Base-by-base conservation (phyloP, 495 filamentous ascomycete genomes). In the Aspergillus affinis region DNA sequence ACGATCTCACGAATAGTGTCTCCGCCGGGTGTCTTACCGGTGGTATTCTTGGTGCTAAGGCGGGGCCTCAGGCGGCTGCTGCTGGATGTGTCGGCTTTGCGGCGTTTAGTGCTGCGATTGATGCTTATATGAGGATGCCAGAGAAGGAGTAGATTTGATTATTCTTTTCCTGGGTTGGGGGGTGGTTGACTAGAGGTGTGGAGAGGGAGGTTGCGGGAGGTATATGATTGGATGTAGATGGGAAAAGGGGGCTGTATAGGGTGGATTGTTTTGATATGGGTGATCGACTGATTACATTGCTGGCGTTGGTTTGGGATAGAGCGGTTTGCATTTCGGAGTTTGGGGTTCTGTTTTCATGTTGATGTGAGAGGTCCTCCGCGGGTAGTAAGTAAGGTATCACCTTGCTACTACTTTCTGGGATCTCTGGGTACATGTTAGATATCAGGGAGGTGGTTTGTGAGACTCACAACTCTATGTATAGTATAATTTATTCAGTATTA, bases 51-150 rank as follows among this genome's bases (percentile, higher is more conserved):
- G 93, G 90, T 29, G 83, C 86, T 13, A 88, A 88, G 69, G 93
- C 90, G 3, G 94, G 94, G 4, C 94, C 94, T 4, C 90, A 95
- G 73, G 95, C 94, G 21, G 91, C 90, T 20, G 90, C 88, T 7
- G 75, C 92, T 19, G 94, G 94, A 7, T 98, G 95, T 74, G 92
- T 85, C 5, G 94, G 94, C 7, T 98, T 98, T 72, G 94, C 94
- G 51, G 95, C 92, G 27, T 98, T 98, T 70, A 92, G 88, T 77
- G 86, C 89, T 51, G 94, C 94, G 12, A 97, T 98, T 74, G 94
- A 98, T 82, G 86, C 83, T 46, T 98, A 91, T 75, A 88, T 97
- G 87, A 74, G 91, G 62, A 86, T 84, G 82, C 80, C 81, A 17
- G 65, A 61, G 58, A 69, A 73, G 30, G 70, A 75, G 19, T 54